These are phyloP conservation scores for Babesia gibsoni DNA, from an alignment of 169 alveolate species.

Conservation along the genomic window DNA sequence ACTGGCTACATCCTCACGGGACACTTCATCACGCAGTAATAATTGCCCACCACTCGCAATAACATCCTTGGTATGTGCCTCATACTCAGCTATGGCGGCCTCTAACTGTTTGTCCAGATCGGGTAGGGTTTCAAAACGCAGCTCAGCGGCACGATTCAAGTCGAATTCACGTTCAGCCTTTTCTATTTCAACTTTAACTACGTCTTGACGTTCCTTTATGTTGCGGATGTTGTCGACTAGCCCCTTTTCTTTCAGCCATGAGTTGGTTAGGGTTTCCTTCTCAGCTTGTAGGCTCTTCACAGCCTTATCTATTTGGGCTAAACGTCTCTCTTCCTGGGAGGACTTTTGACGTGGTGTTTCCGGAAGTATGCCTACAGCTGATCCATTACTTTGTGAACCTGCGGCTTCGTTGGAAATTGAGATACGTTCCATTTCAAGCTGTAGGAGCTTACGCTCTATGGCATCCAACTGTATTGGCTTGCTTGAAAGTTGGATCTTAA, in stretches of 20 bases:
- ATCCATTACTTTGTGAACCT: not conserved
- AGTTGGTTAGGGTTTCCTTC: conserved; percentile 59
- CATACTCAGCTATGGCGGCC: conserved; percentile 64
- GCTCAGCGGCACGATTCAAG: conserved; percentile 84
- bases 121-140: conserved; percentile 83
- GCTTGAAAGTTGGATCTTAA: conserved; percentile 79
- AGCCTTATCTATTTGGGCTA: conserved; percentile 58
- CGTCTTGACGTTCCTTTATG: conserved; percentile 77
- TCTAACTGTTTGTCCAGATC: conserved; percentile 78
- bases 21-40: conserved; percentile 79
- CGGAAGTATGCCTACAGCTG: conserved; percentile 12
- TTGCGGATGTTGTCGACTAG: conserved; percentile 77
- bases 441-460: conserved; percentile 77
- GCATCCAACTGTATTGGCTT: conserved; percentile 81
- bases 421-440: conserved; percentile 82
- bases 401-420: conserved; percentile 59
- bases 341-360: conserved; percentile 4
- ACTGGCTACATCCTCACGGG: conserved; percentile 81
- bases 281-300: conserved; percentile 58
- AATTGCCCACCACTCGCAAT: conserved; percentile 62
- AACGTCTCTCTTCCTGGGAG: conserved; percentile 41
- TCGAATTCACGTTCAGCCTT: conserved; percentile 81
- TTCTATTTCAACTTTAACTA: conserved; percentile 79
- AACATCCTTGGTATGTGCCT: conserved; percentile 65
- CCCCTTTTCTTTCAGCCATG: conserved; percentile 77